Percentiles rank a stretch among this genome's conserved stretches.
Conservation (phyloP, 140 eudicot genomes). For the Flaveria floridana region DNA sequence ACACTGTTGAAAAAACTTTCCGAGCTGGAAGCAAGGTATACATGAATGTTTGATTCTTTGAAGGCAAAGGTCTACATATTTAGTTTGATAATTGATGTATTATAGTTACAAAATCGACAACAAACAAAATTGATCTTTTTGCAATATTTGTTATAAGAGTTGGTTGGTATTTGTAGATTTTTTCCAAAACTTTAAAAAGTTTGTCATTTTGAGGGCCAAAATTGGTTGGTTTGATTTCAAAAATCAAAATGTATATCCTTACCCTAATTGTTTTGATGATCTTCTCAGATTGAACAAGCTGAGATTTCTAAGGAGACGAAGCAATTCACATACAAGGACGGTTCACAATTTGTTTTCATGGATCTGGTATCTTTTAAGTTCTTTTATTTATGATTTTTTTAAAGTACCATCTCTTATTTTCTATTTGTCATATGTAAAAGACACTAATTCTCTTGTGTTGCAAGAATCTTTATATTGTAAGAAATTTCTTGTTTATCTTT, state of each 20-base stretch:
- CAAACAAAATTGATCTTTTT: background rate
- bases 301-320: constrained; percentile 77
- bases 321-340: constrained; percentile 92
- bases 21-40: constrained; percentile 92
- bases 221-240: background rate
- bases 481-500: background rate
- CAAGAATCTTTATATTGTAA: background rate
- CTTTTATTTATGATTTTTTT: background rate
- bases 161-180: background rate
- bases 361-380: constrained; percentile 54
- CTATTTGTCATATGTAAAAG: background rate
- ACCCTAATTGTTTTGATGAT: background rate
- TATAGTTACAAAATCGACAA: background rate
- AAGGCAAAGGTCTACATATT: background rate
- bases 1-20: constrained; percentile 90
- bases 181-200: background rate
- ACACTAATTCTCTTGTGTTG: background rate
- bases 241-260: background rate
- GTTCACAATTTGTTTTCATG: constrained; percentile 87
- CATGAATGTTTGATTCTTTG: constrained; percentile 12
- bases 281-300: constrained; percentile 63
- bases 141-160: background rate
- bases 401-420: no score
- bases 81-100: background rate
- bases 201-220: background rate